phyloP scores from a whole-genome alignment of 179 eudicot genomes.

The Silene vulgaris region DNA sequence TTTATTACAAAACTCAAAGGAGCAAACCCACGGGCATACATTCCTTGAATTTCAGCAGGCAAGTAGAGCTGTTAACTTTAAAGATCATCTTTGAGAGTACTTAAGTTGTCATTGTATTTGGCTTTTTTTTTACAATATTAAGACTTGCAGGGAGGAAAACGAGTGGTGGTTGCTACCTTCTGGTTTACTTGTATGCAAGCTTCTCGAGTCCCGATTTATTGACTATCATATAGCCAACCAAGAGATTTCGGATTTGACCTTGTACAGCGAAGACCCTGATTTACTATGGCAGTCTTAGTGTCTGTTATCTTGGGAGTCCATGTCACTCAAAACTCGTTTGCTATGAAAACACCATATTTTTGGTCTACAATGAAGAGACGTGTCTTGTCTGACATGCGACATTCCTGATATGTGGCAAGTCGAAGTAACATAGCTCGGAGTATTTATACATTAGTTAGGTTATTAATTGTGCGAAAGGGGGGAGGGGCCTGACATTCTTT shows the following conservation, averaged over 20 bases:
- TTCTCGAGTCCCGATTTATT: slow-evolving; percentile 61
- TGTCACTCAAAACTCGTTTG: background rate
- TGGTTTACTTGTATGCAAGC: slow-evolving; percentile 62
- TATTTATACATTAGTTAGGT: background rate
- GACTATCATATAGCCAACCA: slow-evolving; percentile 88
- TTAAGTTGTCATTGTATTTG: background rate
- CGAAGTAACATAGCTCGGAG: background rate
- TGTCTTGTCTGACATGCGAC: too few relatives aligned
- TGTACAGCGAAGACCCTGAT: slow-evolving; percentile 66
- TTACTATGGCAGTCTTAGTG: slow-evolving; percentile 64
- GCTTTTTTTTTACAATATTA: slow-evolving; percentile 7
- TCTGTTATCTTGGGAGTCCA: background rate
- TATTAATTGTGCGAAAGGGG: background rate
- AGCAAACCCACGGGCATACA: slow-evolving; percentile 35
- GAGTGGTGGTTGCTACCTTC: slow-evolving; percentile 94
- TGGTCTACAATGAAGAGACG: too few relatives aligned
- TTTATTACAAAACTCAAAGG: slow-evolving; percentile 54
- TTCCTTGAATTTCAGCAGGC: slow-evolving; percentile 74
- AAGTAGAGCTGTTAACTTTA: slow-evolving; percentile 24
- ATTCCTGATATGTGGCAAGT: too few relatives aligned
- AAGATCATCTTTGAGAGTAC: background rate
- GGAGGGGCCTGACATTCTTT: background rate
- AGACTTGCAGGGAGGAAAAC: slow-evolving; percentile 68
- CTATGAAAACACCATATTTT: too few relatives aligned
- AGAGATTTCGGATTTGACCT: slow-evolving; percentile 76